Percentiles rank a stretch among this genome's conserved stretches.
Evolutionary conservation across 495 filamentous ascomycete species (phyloP).

Genomic region (Aspergillus homomorphus): DNA sequence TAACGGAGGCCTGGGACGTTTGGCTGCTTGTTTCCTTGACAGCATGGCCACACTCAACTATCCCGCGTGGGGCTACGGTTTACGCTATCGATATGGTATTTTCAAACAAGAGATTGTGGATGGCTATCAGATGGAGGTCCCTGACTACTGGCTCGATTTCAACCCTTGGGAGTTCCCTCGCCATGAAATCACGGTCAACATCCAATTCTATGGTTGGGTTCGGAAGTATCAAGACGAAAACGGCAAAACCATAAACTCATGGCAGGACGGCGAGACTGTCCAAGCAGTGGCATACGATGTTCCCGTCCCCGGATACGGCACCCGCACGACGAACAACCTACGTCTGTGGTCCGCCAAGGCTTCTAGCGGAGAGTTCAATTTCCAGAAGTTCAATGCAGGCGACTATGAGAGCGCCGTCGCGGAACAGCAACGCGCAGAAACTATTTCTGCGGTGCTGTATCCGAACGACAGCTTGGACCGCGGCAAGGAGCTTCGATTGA

Average conservation of each 20-base stretch:
- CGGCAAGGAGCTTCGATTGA: constrained; percentile 94
- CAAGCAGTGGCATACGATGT: constrained; percentile 94
- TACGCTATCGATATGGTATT: constrained; percentile 95
- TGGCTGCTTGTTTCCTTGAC: constrained; percentile 96
- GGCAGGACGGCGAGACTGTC: constrained; percentile 93
- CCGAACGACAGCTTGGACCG: constrained; percentile 96
- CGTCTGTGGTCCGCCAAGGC: constrained; percentile 97
- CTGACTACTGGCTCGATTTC: constrained; percentile 98
- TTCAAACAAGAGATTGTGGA: constrained; percentile 99
- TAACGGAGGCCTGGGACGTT: constrained; percentile 90
- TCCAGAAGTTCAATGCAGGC: constrained; percentile 98
- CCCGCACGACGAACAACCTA: constrained; percentile 91
- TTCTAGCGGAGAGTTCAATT: constrained; percentile 95
- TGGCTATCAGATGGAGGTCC: constrained; percentile 95
- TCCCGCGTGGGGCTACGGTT: constrained; percentile 93
- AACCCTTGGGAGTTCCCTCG: constrained; percentile 99
- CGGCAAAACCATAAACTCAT: constrained; percentile 67
- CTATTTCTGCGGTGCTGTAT: constrained; percentile 95
- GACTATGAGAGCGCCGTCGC: constrained; percentile 97
- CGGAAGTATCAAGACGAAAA: constrained; percentile 67
- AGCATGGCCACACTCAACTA: constrained; percentile 92
- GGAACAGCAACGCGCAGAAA: constrained; percentile 93
- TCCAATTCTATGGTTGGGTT: constrained; percentile 92
- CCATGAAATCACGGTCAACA: constrained; percentile 90
- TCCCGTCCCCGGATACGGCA: constrained; percentile 87